Evolutionary conservation across 2,329 filamentous ascomycete species (phyloP), one percentile per base, ranked within the genome.

Genomic region (Ascochyta pisi): DNA sequence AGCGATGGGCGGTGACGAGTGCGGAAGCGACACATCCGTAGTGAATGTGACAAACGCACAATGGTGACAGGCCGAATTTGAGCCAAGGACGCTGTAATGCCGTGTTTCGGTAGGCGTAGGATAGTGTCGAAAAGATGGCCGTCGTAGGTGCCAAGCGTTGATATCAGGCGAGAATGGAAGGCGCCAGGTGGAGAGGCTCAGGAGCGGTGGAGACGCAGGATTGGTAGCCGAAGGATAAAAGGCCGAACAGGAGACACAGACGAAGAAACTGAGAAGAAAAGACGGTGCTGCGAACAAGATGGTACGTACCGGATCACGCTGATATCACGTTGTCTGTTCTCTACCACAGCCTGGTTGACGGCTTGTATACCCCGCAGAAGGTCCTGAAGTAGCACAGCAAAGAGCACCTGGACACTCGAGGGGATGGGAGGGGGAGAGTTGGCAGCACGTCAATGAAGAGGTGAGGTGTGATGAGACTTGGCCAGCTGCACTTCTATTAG

Each of bases 401-500:
- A 55, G 45, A 33, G 40, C 58, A 42, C 52, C 50, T 44, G n/a
- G 39, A 42, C 49, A 49, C 38, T 27, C 45, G 56, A 47, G 50
- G 24, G 35, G 42, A 50, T 31, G 40, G 39, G 50, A 46, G 24
- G 53, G 53, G 47, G 41, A 51, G 45, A 26, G 44, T 41, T 48
- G 58, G 58, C 55, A 51, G 59, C 44, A 59, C 54, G 54, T 56
- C 43, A 58, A 39, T 54, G 58, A 61, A 60, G 58, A 62, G 56
- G 61, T 63, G 64, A 62, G 45, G 63, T 68, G 38, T 47, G 53
- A 49, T 40, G 50, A 29, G 54, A 57, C 49, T 42, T 57, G 67
- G 64, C 60, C 57, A 63, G 60, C 58, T 61, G 58, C 44, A 52
- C 54, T 58, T 48, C 33, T 33, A 62, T 69, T 66, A 68, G 66